Conservation (phyloP, 306 rosid species). For the Vicia sativa region DNA sequence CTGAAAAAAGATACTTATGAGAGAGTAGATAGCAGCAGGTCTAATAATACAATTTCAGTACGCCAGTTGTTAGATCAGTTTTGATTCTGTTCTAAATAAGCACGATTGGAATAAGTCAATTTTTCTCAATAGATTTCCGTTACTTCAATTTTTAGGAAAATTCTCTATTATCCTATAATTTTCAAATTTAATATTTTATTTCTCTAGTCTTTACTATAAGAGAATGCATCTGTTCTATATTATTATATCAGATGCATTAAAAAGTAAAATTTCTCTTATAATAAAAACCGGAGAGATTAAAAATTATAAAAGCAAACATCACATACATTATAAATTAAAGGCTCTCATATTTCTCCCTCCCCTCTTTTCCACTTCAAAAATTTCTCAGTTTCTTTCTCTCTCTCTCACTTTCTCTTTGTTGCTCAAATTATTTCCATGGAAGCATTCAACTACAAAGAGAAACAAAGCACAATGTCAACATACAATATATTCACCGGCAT, state of each 20-base stretch:
- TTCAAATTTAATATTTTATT: neutral
- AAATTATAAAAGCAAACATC: no score
- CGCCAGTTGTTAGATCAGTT: constrained; percentile 42
- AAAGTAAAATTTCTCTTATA: no score
- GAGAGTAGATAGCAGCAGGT: constrained; percentile 32
- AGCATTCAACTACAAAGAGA: constrained; percentile 42
- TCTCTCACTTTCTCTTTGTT: neutral
- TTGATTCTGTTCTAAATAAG: constrained; percentile 32
- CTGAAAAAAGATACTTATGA: neutral
- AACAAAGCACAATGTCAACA: constrained; percentile 30
- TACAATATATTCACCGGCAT: constrained; percentile 45
- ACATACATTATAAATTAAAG: neutral
- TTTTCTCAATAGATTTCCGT: neutral
- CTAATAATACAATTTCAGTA: constrained; percentile 35
- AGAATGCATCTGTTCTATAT: no score
- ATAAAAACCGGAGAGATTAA: no score
- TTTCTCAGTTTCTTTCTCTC: neutral
- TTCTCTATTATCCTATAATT: neutral
- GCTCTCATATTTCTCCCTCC: neutral
- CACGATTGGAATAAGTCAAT: constrained; percentile 35
- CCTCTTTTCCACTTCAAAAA: constrained; percentile 17
- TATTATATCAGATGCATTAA: no score
- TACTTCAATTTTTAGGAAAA: neutral
- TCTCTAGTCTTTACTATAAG: no score
- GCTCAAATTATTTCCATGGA: constrained; percentile 39